Percentiles rank a stretch among this genome's conserved stretches.
These are phyloP conservation scores for Salix brachista DNA, from an alignment of 345 rosid species.

Conservation along the genomic window DNA sequence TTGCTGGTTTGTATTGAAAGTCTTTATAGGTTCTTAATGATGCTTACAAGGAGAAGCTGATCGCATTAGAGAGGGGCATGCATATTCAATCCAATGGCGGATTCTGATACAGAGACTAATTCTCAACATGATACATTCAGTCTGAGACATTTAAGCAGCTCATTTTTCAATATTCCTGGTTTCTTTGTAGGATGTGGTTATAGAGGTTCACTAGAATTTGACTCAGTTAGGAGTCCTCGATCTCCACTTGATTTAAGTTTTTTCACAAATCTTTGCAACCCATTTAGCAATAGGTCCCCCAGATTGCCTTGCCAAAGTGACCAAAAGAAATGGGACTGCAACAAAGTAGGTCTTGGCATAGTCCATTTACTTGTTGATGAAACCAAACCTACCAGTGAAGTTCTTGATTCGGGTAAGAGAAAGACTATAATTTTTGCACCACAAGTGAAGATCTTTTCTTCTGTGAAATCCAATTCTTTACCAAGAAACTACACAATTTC, in stretches of 20 bases:
- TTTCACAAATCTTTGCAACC: slow-evolving; percentile 46
- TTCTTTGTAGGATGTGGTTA: slow-evolving; percentile 58
- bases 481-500: slow-evolving; percentile 45
- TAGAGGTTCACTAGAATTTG: slow-evolving; percentile 59
- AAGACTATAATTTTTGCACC: slow-evolving; percentile 66
- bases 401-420: slow-evolving; percentile 34
- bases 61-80: slow-evolving; percentile 43
- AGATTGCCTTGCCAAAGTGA: slow-evolving; percentile 33
- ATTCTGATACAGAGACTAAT: slow-evolving; percentile 35
- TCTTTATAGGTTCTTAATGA: slow-evolving; percentile 3
- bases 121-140: slow-evolving; percentile 23
- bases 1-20: slow-evolving; percentile 19
- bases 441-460: slow-evolving; percentile 37
- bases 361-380: slow-evolving; percentile 58
- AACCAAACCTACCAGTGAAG: slow-evolving; percentile 11
- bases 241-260: slow-evolving; percentile 76
- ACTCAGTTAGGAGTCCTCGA: slow-evolving; percentile 75
- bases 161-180: slow-evolving; percentile 52
- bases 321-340: slow-evolving; percentile 56
- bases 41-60: slow-evolving; percentile 44
- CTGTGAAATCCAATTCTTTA: slow-evolving; percentile 40
- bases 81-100: slow-evolving; percentile 38
- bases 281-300: slow-evolving; percentile 39
- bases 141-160: slow-evolving; percentile 30
- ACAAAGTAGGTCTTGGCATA: slow-evolving; percentile 82